phyloP scores from a whole-genome alignment of 495 filamentous ascomycete genomes.

The Rusavskia elegans region DNA sequence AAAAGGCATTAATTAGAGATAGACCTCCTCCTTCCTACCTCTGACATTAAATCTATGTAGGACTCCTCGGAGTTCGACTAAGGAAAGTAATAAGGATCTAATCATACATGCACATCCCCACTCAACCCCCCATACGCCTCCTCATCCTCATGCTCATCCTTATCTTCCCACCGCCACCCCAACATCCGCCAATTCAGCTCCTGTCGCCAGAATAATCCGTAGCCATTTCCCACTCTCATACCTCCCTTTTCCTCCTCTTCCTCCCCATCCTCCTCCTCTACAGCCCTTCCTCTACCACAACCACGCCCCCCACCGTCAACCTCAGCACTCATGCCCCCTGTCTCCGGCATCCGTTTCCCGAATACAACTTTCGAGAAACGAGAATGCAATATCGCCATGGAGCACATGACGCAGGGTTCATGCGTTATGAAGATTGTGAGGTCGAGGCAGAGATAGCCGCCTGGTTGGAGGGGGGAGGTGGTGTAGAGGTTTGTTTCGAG shows the following conservation, averaged over 20 bases:
- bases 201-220: slow-evolving; percentile 81
- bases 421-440: slow-evolving; percentile 85
- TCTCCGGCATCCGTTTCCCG: slow-evolving; percentile 39
- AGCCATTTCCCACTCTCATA: slow-evolving; percentile 29
- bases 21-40: no score
- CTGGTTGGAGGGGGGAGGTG: slow-evolving; percentile 12
- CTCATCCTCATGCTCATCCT: slow-evolving; percentile 10
- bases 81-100: no score
- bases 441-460: slow-evolving; percentile 87
- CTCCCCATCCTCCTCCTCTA: slow-evolving; percentile 10
- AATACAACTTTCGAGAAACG: slow-evolving; percentile 77
- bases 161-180: slow-evolving; percentile 62
- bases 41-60: no score
- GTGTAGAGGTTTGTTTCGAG: no score
- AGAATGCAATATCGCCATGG: slow-evolving; percentile 87
- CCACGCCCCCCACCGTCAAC: no score
- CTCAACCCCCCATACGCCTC: neutral
- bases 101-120: slow-evolving; percentile 1
- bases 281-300: neutral
- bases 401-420: slow-evolving; percentile 91
- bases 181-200: slow-evolving; percentile 90
- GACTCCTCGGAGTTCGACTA: no score
- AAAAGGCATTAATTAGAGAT: no score
- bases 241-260: slow-evolving; percentile 10
- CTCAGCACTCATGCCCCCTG: slow-evolving; percentile 35